A percentile compares a stretch with the other conserved stretches of the same genome.
These are phyloP conservation scores for Apiotrichum akiyoshidainum DNA, from an alignment of 1,284 basidiomycete species.

Conservation along the genomic window DNA sequence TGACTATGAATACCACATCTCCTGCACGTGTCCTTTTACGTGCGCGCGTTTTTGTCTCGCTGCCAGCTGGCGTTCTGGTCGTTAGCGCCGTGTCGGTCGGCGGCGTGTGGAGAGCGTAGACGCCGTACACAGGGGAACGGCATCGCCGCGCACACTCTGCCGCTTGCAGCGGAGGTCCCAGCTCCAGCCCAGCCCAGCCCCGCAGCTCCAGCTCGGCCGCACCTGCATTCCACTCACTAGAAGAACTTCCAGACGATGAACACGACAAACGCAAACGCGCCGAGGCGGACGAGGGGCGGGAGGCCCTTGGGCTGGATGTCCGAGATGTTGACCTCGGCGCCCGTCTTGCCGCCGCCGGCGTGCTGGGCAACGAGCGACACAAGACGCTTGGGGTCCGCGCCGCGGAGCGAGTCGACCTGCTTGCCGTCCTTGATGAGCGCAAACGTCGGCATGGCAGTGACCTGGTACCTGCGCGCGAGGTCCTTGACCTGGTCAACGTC, in stretches of 20 bases:
- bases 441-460: slow-evolving; percentile 55
- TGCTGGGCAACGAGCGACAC: slow-evolving; percentile 16
- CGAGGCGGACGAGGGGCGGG: neutral
- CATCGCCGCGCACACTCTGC: too few relatives aligned
- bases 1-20: too few relatives aligned
- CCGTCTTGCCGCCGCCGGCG: slow-evolving; percentile 5
- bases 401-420: slow-evolving; percentile 48
- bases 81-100: too few relatives aligned
- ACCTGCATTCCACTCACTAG: neutral
- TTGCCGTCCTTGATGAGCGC: slow-evolving; percentile 52
- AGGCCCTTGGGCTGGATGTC: neutral
- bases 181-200: too few relatives aligned
- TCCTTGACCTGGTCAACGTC: slow-evolving; percentile 51
- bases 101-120: too few relatives aligned
- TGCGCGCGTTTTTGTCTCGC: too few relatives aligned
- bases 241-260: neutral
- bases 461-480: slow-evolving; percentile 48
- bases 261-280: neutral
- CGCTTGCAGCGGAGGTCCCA: too few relatives aligned
- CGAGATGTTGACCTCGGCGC: slow-evolving; percentile 7
- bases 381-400: slow-evolving; percentile 46
- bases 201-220: neutral
- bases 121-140: too few relatives aligned
- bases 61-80: too few relatives aligned
- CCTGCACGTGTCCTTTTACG: too few relatives aligned